These are phyloP conservation scores for Flaveria brownii DNA, from an alignment of 129 eudicot species.

Conservation along the genomic window DNA sequence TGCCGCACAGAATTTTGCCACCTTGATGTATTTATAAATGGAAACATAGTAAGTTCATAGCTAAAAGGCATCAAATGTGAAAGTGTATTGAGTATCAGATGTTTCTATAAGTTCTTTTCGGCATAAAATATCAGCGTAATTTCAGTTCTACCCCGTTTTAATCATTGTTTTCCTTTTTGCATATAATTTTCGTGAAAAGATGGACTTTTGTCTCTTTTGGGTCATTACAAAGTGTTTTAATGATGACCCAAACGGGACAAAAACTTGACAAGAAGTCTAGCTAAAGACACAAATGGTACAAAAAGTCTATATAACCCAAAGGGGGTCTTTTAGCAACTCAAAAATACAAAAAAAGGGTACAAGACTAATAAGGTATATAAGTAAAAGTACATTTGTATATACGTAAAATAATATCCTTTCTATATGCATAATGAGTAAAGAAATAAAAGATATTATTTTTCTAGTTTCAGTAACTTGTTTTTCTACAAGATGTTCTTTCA, in stretches of 20 bases:
- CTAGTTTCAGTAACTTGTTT: neutral
- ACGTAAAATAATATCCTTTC: neutral
- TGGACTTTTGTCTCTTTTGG: neutral
- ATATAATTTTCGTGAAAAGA: too few relatives aligned
- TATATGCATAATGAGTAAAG: neutral
- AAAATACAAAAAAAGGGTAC: neutral
- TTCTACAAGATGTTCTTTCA: neutral
- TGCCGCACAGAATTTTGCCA: slow-evolving; percentile 75
- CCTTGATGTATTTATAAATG: slow-evolving; percentile 32
- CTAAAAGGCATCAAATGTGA: neutral
- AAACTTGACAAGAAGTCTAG: neutral
- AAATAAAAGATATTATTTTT: neutral
- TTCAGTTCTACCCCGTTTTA: neutral
- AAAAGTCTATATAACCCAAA: neutral
- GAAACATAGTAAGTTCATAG: neutral
- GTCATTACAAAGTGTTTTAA: neutral
- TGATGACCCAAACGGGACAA: neutral
- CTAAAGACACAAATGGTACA: neutral
- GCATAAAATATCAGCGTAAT: too few relatives aligned
- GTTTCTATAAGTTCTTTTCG: neutral
- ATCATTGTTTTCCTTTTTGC: neutral
- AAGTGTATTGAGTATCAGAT: neutral
- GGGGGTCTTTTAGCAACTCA: neutral
- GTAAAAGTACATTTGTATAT: neutral
- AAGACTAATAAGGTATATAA: neutral